Evolutionary conservation across 768 basidiomycete genomes (phyloP), one percentile per base, ranked within the genome.

Genomic region (Naganishia randhawae): DNA sequence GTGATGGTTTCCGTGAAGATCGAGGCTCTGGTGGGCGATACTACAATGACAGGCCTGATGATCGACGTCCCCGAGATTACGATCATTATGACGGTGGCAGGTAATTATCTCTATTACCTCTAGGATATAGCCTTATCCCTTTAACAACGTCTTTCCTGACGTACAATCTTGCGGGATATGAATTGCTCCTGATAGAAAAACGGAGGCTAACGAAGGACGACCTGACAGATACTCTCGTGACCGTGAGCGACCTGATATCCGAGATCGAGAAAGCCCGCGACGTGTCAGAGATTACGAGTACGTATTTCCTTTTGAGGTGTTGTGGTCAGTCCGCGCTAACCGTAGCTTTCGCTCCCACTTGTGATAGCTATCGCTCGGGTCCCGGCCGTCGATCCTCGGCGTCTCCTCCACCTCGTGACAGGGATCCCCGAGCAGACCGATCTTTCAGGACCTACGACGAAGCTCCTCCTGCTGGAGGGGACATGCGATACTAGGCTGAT

Each of bases 401-500:
- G 48, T 76, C 76, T 13, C 75, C 76, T 31, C 50, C 57, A 22
- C 67, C 55, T 17, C 62, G 63, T 22, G 63, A 66, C 16, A 52
- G 64, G 45, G 77, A 78, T 62, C 76, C 76, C 41, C 72, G 78
- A 55, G 70, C 74, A 17, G 67, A 66, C 48, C 52, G 69, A 39
- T 50, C 69, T 68, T 35, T 50, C 72, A 52, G 69, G 72, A 48
- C 74, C 22, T 70, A 77, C 50, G 75, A 79, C 53, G 76, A 77
- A 29, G 73, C 69, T 41, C 67, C 75, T 41, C 68, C 73, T n/a
- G 67, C 71, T 16, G 66, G 54, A 41, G 71, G 61, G 13, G 69
- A 70, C 45, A 64, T 76, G 25, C 70, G 77, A 39, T 79, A 79
- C 72, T 79, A 77, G 69, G 55, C 45, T 39, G 33, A 50, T 25